phyloP scores from a whole-genome alignment of 2,329 filamentous ascomycete species.

The Delphinella strobiligena region DNA sequence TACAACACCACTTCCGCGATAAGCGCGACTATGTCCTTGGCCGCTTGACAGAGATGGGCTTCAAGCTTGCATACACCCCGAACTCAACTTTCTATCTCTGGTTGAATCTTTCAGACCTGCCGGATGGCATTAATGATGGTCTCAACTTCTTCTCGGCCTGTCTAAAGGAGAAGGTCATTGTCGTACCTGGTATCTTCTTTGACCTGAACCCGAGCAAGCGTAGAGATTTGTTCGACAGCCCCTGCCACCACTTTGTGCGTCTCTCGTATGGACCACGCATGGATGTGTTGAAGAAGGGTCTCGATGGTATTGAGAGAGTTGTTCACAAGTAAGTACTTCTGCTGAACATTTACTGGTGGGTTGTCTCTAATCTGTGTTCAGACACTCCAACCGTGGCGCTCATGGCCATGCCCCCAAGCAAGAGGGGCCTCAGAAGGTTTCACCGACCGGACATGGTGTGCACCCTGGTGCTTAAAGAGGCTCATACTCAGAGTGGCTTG shows the following conservation, averaged over 20 bases:
- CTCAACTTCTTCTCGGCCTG: slow-evolving; percentile 96
- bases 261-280: slow-evolving; percentile 75
- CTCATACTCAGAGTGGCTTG: too few species aligned
- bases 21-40: slow-evolving; percentile 87
- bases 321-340: slow-evolving; percentile 48
- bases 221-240: slow-evolving; percentile 84
- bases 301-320: slow-evolving; percentile 76
- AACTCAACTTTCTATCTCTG: slow-evolving; percentile 94
- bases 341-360: too few species aligned
- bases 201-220: slow-evolving; percentile 79
- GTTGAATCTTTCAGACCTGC: slow-evolving; percentile 53
- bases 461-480: too few species aligned
- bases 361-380: not conserved
- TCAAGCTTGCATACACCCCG: slow-evolving; percentile 65
- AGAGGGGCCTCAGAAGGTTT: too few species aligned
- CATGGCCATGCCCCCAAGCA: too few species aligned
- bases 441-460: too few species aligned
- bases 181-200: slow-evolving; percentile 96
- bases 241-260: slow-evolving; percentile 82
- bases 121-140: slow-evolving; percentile 76
- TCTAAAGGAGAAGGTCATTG: slow-evolving; percentile 86
- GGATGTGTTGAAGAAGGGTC: slow-evolving; percentile 64
- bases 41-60: slow-evolving; percentile 74
- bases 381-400: not conserved
- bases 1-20: slow-evolving; percentile 79